phyloP scores from a whole-genome alignment of 768 basidiomycete genomes.

The Termitomyces sp. region DNA sequence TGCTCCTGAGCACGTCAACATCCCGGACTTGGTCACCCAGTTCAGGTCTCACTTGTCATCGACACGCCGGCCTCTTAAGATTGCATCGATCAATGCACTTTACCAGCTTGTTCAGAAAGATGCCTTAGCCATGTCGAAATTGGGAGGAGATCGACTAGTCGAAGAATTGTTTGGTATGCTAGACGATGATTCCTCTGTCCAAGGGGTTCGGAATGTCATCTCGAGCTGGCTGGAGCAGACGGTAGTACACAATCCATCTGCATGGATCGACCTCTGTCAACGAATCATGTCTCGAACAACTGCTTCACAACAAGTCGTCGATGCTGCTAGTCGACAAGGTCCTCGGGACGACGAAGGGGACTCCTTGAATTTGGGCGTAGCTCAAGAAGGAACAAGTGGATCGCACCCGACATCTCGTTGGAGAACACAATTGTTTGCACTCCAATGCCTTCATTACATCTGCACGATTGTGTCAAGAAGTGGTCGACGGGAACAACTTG shows the following conservation, averaged over 20 bases:
- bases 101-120: conserved; percentile 98
- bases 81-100: conserved; percentile 91
- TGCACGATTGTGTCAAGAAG: conserved; percentile 69
- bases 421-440: conserved; percentile 93
- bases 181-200: conserved; percentile 90
- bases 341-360: conserved; percentile 90
- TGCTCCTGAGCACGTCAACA: conserved; percentile 75
- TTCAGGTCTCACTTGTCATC: conserved; percentile 81
- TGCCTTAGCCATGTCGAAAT: conserved; percentile 82
- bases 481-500: conserved; percentile 78
- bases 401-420: conserved; percentile 71
- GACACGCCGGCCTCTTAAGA: conserved; percentile 76
- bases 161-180: conserved; percentile 93
- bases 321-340: conserved; percentile 50
- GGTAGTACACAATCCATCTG: conserved; percentile 85
- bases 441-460: conserved; percentile 88
- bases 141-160: conserved; percentile 91
- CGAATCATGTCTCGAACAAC: conserved; percentile 95
- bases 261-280: conserved; percentile 98
- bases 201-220: conserved; percentile 92
- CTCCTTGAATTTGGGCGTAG: conserved; percentile 65
- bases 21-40: conserved; percentile 71
- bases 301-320: conserved; percentile 68
- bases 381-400: conserved; percentile 32
- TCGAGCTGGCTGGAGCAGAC: conserved; percentile 94